These are phyloP conservation scores for Dispira simplex DNA, from an alignment of 192 early-diverging fungal species.

Conservation along the genomic window DNA sequence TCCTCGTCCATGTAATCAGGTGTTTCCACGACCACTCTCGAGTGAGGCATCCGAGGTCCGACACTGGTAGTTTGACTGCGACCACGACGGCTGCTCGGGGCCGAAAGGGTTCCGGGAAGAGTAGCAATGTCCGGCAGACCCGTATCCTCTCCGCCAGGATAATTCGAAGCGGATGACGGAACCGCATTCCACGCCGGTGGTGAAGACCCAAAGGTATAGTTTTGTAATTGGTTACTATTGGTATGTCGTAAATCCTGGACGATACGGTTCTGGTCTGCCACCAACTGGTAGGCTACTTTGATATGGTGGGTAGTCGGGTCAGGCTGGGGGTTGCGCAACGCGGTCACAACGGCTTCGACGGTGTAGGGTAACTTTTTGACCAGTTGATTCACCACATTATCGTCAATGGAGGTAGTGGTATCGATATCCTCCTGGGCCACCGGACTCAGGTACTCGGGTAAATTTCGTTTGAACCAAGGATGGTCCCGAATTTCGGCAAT, in stretches of 20 bases:
- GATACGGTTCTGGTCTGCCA: constrained; percentile 42
- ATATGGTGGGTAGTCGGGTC: constrained; percentile 72
- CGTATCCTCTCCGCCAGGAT: no score
- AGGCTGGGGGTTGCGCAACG: constrained; percentile 44
- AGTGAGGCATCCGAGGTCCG: no score
- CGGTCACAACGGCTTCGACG: constrained; percentile 47
- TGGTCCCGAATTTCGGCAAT: constrained; percentile 77
- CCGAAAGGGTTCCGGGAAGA: no score
- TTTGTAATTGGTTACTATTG: neutral
- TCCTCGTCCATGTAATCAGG: neutral
- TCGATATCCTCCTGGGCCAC: constrained; percentile 53
- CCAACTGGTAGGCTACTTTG: constrained; percentile 92
- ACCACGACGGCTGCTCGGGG: constrained; percentile 4
- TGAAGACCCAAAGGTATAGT: constrained; percentile 35
- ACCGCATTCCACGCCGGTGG: constrained; percentile 55
- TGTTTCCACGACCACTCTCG: no score
- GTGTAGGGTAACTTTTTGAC: constrained; percentile 28
- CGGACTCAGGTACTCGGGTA: constrained; percentile 87
- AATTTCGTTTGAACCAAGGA: constrained; percentile 80
- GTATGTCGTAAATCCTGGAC: neutral
- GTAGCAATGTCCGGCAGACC: no score
- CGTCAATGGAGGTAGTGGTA: constrained; percentile 8
- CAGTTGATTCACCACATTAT: constrained; percentile 32
- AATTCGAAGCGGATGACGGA: neutral
- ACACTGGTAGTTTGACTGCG: constrained; percentile 3